Base-by-base conservation (phyloP, 2,329 filamentous ascomycete genomes). In the Colletotrichum sp. region DNA sequence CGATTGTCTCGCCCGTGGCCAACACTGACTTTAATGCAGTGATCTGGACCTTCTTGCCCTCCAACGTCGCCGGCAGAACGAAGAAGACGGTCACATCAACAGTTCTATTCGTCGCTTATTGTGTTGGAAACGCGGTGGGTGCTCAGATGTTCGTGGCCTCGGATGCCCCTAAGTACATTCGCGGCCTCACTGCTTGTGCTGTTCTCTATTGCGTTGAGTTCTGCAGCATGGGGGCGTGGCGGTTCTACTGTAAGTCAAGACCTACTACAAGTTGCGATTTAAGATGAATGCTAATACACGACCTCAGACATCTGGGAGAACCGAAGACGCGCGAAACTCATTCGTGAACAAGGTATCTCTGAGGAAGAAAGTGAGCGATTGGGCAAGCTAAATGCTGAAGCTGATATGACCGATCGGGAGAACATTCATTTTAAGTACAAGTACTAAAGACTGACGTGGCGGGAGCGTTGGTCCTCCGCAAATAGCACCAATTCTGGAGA, bases 51-150 rank as follows among this genome's bases (percentile, higher is more conserved):
- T 82, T 83, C 73, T 63, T 81, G 6, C 82, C 82, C 3, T 83
- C 87, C 3, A 84, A 83, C 12, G 86, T 86, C 2, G 87, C 86
- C 0, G 84, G 82, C 1, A 77, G 16, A 81, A 89, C 70, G 84
- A 89, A 79, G 18, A 80, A 79, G 61, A 80, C 78, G 0, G 78
- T 80, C 1, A 81, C 34, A 21, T 83, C 78, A 2, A 79, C 79
- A 6, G 59, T 80, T 13, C 69, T 79, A 5, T 80, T 80, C 16
- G 63, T 80, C 7, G 79, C 78, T 5, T 80, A 80, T 57, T 80
- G 79, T 13, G 78, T 79, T 6, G 79, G 79, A 1, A 80, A 80
- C 24, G 78, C 78, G 1, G 70, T 80, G 2, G 79, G 79, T 2
- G 79, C 79, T 10, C 79, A 80, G 67, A 64, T 71, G 57, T 71